Base-by-base conservation (phyloP, 2,329 filamentous ascomycete species). In the Arthroderma sp. region DNA sequence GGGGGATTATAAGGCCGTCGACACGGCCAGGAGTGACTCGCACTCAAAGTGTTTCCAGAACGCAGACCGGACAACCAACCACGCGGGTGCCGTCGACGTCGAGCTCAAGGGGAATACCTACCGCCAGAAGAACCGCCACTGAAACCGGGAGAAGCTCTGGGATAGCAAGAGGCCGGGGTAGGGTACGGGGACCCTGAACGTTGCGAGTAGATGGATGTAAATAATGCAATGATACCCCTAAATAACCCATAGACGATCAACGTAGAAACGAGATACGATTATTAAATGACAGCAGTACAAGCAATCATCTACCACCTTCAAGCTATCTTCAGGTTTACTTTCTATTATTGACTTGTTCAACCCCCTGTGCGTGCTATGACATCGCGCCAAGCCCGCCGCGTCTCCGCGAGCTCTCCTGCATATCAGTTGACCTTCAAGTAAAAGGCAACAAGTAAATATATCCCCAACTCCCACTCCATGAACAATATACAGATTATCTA, bases 131-230 rank as follows among this genome's bases (percentile, higher is more conserved):
- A 58, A 66, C 72, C 13, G 65, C 61, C n/a, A 72, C 71, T 60
- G 71, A 71, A 33, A 71, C 73, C 59, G 67, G 68, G 21, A 69
- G 73, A 58, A 71, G 70, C 4, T 62, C 69, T 56, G 70, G 67
- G 19, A 64, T 68, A 54, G 60, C 68, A 38, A 70, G 71, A 56
- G 69, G 68, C 17, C 67, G 71, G 25, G 67, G 68, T 3, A 66
- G 63, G 58, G 61, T 61, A 51, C 71, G 64, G 15, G 41, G 41
- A 23, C 19, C 41, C 11, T 44, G 11, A 28, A n/a, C n/a, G n/a
- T n/a, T n/a, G n/a, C n/a, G n/a, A 9, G 6, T 2, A 0, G n/a
- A n/a, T 9, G 8, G n/a, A 44, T 25, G 49, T 53, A 53, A 35
- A 35, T 33, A 53, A 28, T 2, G 11, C 11, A 15, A 35, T 37